A percentile compares a stretch with the other conserved stretches of the same genome.
These are phyloP conservation scores for Chalciporus piperatus DNA, from an alignment of 768 basidiomycete species.

Conservation along the genomic window DNA sequence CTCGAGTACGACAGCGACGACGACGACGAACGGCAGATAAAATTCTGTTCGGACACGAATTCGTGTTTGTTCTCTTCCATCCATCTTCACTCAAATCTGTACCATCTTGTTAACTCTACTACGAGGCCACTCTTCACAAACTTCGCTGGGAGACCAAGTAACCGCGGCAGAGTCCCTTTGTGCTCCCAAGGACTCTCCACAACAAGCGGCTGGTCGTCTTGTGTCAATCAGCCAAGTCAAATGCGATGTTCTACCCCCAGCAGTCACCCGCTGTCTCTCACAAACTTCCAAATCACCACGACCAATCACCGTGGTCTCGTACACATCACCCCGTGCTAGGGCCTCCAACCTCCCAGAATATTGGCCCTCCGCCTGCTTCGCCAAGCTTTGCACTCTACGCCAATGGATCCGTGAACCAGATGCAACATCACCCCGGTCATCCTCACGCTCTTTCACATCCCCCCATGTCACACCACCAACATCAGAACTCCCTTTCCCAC, in stretches of 20 bases:
- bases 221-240: conserved; percentile 20
- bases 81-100: conserved; percentile 9
- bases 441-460: conserved; percentile 48
- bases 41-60: conserved; percentile 14
- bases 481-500: conserved; percentile 77
- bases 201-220: conserved; percentile 2
- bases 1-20: conserved; percentile 20
- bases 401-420: conserved; percentile 58
- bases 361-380: conserved; percentile 65
- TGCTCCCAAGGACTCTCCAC: conserved; percentile 7
- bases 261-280: conserved; percentile 79
- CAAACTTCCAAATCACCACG: conserved; percentile 73
- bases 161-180: conserved; percentile 8
- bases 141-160: conserved; percentile 5
- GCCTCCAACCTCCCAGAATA: conserved; percentile 38
- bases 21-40: conserved; percentile 10
- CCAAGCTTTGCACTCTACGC: conserved; percentile 77
- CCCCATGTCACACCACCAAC: conserved; percentile 64
- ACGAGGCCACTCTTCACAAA: not conserved
- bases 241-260: conserved; percentile 82
- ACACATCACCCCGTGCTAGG: conserved; percentile 57
- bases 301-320: conserved; percentile 71
- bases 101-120: conserved; percentile 2
- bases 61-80: conserved; percentile 15
- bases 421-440: conserved; percentile 62